Base-by-base conservation (phyloP, 495 filamentous ascomycete genomes). In the Tuber indicum region DNA sequence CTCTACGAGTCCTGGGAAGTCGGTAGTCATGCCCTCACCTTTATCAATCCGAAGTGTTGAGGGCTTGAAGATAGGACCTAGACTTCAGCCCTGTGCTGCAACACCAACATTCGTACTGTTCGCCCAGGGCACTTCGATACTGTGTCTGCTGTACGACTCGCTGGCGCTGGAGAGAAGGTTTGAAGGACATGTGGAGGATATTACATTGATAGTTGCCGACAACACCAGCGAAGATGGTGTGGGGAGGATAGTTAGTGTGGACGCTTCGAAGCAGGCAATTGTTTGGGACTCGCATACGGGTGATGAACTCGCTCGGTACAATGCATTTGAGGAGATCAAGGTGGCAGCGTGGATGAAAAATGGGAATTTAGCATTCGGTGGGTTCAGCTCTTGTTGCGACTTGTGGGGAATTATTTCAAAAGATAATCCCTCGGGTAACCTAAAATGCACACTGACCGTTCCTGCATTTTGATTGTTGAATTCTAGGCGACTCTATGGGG, bases 281-380 rank as follows among this genome's bases (percentile, higher is more conserved):
- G 93, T 99, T 36, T 99, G 96, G 96, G 95, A 98, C 86, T 87
- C 97, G 46, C 90, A 97, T 85, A 97, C 94, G 0, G 96, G 96
- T 46, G 92, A 92, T 58, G 94, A 97, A 82, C 89, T 97, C 77
- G 91, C 96, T 26, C 88, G 94, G 71, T 98, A 98, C 84, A 91
- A 91, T 73, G 93, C 94, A 0, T 98, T 97, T 82, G 94, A 97
- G 83, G 88, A 91, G 77, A 88, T 99, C 75, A 89, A 89, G 58
- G 91, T 92, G 71, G 96, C 96, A 71, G 87, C 92, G 26, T 99
- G 95, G 94, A 97, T 99, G 96, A 89, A 91, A 71, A 97, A 98
- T 86, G 96, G 96, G 58, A 97, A 98, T 87, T 90, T 99, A 75
- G 95, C 93, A 73, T 98, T 98, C 86, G 96, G 95, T 97, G 87